Conservation (phyloP, 257 asterid genomes). For the Solanum rostratum region DNA sequence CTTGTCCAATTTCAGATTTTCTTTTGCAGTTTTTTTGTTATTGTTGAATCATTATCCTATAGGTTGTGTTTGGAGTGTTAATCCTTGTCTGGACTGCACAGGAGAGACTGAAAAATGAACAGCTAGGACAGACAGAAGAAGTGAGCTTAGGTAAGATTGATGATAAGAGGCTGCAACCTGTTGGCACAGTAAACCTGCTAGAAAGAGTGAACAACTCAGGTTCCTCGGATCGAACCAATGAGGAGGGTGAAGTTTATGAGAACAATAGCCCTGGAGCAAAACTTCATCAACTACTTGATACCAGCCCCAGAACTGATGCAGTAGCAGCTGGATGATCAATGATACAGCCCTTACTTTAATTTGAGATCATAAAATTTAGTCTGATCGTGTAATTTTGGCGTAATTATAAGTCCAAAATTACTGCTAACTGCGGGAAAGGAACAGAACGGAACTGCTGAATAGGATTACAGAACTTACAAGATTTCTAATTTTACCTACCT, state of each 20-base stretch:
- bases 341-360: background rate
- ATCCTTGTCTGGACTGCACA: conserved; percentile 8
- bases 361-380: background rate
- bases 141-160: conserved; percentile 23
- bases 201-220: conserved; percentile 71
- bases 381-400: conserved; percentile 50
- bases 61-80: background rate
- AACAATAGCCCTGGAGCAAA: conserved; percentile 43
- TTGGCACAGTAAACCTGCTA: conserved; percentile 69
- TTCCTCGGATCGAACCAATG: conserved; percentile 19
- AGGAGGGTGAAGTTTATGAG: conserved; percentile 38
- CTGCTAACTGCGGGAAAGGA: conserved; percentile 53
- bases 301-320: conserved; percentile 61
- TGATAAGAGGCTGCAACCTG: conserved; percentile 42
- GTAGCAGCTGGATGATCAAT: conserved; percentile 70
- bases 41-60: background rate
- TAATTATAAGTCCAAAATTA: conserved; percentile 53
- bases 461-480: background rate
- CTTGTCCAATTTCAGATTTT: background rate
- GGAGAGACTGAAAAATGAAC: conserved; percentile 51
- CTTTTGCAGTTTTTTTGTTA: background rate
- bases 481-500: conserved; percentile 2
- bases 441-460: background rate
- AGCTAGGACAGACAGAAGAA: conserved; percentile 22
- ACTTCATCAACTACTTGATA: conserved; percentile 77